Base-by-base conservation (phyloP, 805 yeast genomes). In the Starmerella stigmatis region DNA sequence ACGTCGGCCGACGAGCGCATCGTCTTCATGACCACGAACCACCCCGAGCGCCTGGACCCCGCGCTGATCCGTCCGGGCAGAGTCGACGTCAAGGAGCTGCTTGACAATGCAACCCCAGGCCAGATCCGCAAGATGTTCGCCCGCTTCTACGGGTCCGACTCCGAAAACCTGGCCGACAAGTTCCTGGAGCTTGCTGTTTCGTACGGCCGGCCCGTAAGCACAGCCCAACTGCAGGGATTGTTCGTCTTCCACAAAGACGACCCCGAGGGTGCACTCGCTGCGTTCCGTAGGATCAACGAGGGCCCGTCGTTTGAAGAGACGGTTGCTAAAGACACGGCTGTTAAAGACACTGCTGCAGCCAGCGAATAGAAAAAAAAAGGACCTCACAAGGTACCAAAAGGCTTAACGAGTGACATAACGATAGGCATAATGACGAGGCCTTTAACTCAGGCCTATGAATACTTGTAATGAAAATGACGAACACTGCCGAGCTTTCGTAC, bases 1-100 rank as follows among this genome's bases (percentile, higher is more conserved):
- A 92, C 97, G 3, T 84, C 95, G 23, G 94, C 96, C 1, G 98
- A 92, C 60, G 97, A 92, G 60, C 81, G 95, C 37, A 72, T 92
- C 27, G 89, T 96, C 0, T 92, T 92, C 64, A 92, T 92, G 98
- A 92, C 98, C 17, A 89, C 98, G 17, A 92, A 92, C 63, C 98
- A 92, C 59, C 96, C 96, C 0, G 97, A 92, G 51, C 76, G 76
- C 51, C 68, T 92, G 30, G 98, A 92, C 58, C 86, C 96, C 1
- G 98, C 98, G 0, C 72, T 92, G 35, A 66, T 92, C 61, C 73
- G 98, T 53, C 98, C 98, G 0, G 98, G 98, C 2, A 73, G 98
- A 64, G 80, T 92, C 26, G 98, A 92, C 60, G 78, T 72, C 62
- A 85, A 86, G 64, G 80, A 78, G 17, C 67, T 79, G 57, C 75